Percentiles rank a stretch among this genome's conserved stretches.
phyloP scores from a whole-genome alignment of 2,329 filamentous ascomycete genomes.

The Fusarium sp. region DNA sequence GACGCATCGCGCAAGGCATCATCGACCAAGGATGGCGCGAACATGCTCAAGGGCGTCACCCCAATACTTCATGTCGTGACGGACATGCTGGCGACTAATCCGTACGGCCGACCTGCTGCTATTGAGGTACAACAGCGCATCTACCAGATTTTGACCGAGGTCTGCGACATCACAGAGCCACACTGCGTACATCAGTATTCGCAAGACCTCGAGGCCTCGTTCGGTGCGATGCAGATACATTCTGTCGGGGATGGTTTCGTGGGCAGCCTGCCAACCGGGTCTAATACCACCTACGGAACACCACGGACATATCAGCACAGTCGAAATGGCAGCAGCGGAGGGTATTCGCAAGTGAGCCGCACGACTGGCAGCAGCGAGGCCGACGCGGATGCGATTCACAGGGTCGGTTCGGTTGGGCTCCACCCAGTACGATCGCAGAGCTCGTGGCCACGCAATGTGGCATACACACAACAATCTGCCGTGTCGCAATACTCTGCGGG shows the following conservation, averaged over 20 bases:
- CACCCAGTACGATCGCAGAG: constrained; percentile 39
- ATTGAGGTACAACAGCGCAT: constrained; percentile 65
- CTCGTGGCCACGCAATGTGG: constrained; percentile 43
- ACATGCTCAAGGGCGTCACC: constrained; percentile 64
- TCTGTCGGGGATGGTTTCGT: constrained; percentile 20
- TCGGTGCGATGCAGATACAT: constrained; percentile 44
- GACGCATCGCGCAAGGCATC: constrained; percentile 65
- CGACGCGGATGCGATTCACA: constrained; percentile 43
- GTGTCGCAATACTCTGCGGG: constrained; percentile 40
- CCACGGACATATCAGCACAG: constrained; percentile 49
- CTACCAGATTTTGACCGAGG: constrained; percentile 65
- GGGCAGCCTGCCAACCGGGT: constrained; percentile 22
- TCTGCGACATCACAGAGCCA: constrained; percentile 62
- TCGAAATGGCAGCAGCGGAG: constrained; percentile 53
- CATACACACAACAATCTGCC: constrained; percentile 34
- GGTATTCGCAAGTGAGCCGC: constrained; percentile 53
- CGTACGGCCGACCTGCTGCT: constrained; percentile 66
- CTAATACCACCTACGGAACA: constrained; percentile 51
- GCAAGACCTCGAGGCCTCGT: constrained; percentile 49
- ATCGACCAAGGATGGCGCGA: constrained; percentile 56
- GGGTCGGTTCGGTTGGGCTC: constrained; percentile 39
- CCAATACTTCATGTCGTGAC: constrained; percentile 66
- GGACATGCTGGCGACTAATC: constrained; percentile 66
- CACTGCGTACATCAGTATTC: constrained; percentile 67
- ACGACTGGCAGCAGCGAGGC: constrained; percentile 51